Evolutionary conservation across 257 asterid genomes (phyloP), one percentile per base, ranked within the genome.

Genomic region (Scutellaria barbata): DNA sequence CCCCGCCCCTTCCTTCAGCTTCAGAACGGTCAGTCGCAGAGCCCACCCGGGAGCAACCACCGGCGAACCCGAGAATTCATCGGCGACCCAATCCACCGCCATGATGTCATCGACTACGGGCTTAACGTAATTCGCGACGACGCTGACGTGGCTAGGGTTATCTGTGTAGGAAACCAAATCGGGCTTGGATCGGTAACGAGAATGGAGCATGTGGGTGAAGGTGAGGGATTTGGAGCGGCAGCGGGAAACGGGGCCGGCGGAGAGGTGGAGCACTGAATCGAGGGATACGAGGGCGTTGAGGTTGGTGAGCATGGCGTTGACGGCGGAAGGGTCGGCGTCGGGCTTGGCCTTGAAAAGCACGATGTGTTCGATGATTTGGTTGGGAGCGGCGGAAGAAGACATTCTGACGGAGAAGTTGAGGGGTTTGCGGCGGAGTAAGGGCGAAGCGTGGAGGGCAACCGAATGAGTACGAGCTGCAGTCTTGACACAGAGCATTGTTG

Each of bases 141-240:
- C 86, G 58, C 76, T 42, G 64, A 85, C 81, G 84, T 89, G 96
- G 30, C 33, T 42, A 0, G 81, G 81, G 81, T 90, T 85, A 5
- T 76, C 85, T 5, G 95, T 30, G 76, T 93, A 93, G 37, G 84
- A 63, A 8, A 72, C 77, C 54, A 90, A 76, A 76, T 90, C 96
- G 14, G 86, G 10, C 46, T 84, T 86, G 71, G 94, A 80, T 12
- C 75, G 74, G 83, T 93, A 87, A 6, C 98, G 95, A 53, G 90
- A 77, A 79, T 93, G 97, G 74, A 93, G 96, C 80, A 93, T 60
- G 83, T 90, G 98, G n/a, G 96, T 93, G 88, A 90, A 93, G 41
- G 84, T 40, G 60, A 87, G 87, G 16, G 95, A 40, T 51, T 81
- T 61, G 48, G 93, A 86, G 8, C 86, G 87, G 80, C 82, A 79